Evolutionary conservation across 495 filamentous ascomycete genomes (phyloP), one percentile per base, ranked within the genome.

Genomic region (Podospora pseudocomata): DNA sequence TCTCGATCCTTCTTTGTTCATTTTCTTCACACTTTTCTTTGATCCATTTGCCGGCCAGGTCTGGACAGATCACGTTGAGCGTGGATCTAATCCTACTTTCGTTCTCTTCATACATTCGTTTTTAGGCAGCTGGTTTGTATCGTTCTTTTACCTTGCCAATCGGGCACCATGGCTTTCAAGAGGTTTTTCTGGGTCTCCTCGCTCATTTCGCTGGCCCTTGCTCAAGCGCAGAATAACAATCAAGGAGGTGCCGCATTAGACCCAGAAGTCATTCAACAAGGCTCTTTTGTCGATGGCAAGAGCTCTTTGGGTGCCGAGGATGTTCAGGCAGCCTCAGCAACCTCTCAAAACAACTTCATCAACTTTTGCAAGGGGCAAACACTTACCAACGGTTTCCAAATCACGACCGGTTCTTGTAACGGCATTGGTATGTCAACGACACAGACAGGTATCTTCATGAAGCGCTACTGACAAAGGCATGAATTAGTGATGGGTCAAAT

Each of bases 401-500:
- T 80, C 34, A 75, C 77, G n/a, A 68, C 34, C 5, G 85, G 85
- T 5, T 86, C 85, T 18, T 87, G 85, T 69, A 87, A 86, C 68
- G 81, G 81, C 55, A 82, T 84, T 68, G 71, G 81, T 82, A 74
- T 55, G 81, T 67, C 68, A 80, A 81, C 19, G 76, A 7, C 19
- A 56, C 18, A 18, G 34, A 39, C 5, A 39, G 34, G 5, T 16
- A 49, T 49, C 0, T 28, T 13, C 18, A 19, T 26, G 23, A 7
- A 30, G 30, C 26, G 5, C 19, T 65, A 44, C 28, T 3, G 34
- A 34, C 39, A 68, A 18, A 65, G 49, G 26, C 65, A 15, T 61
- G 66, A 39, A 57, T n/a, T 74, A 82, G 84, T 80, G 4, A 89
- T 90, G 86, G 87, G 87, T 28, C 80, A 88, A 66, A 87, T 89